Conservation (phyloP, 2,329 filamentous ascomycete genomes). For the Hymenoscyphus fructigenus region DNA sequence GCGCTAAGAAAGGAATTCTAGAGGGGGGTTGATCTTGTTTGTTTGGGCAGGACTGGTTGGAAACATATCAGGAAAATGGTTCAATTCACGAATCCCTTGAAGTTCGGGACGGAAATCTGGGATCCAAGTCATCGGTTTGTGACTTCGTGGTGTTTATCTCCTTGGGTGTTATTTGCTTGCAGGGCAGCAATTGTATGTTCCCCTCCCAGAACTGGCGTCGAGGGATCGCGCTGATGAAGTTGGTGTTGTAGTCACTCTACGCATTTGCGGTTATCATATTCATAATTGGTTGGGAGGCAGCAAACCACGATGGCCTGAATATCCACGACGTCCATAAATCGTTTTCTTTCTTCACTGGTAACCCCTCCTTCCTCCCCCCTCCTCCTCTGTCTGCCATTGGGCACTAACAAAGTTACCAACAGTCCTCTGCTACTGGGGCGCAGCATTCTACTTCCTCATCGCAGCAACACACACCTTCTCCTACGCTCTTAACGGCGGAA, state of each 20-base stretch:
- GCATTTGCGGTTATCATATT: constrained; percentile 68
- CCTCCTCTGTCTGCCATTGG: neutral
- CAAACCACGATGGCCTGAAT: constrained; percentile 39
- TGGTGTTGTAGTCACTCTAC: constrained; percentile 55
- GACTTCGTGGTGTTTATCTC: constrained; percentile 79
- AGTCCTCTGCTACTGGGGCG: constrained; percentile 69
- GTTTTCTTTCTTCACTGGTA: constrained; percentile 81
- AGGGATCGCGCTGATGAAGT: neutral
- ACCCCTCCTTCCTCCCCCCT: neutral
- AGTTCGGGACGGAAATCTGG: constrained; percentile 31
- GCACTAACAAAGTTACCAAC: neutral
- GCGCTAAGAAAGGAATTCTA: too few relatives aligned
- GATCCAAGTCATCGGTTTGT: constrained; percentile 61
- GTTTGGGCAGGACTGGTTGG: neutral
- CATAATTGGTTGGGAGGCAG: constrained; percentile 64
- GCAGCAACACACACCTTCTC: constrained; percentile 66
- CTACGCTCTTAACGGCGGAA: constrained; percentile 58
- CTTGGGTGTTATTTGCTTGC: constrained; percentile 57
- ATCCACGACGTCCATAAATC: constrained; percentile 46
- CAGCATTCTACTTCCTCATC: constrained; percentile 75
- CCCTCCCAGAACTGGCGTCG: constrained; percentile 21
- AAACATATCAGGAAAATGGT: neutral
- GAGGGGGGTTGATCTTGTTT: neutral
- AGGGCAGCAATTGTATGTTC: constrained; percentile 54
- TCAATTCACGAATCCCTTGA: constrained; percentile 15